Evolutionary conservation across 495 filamentous ascomycete genomes (phyloP).

Genomic region (Penicillium pancosmium): DNA sequence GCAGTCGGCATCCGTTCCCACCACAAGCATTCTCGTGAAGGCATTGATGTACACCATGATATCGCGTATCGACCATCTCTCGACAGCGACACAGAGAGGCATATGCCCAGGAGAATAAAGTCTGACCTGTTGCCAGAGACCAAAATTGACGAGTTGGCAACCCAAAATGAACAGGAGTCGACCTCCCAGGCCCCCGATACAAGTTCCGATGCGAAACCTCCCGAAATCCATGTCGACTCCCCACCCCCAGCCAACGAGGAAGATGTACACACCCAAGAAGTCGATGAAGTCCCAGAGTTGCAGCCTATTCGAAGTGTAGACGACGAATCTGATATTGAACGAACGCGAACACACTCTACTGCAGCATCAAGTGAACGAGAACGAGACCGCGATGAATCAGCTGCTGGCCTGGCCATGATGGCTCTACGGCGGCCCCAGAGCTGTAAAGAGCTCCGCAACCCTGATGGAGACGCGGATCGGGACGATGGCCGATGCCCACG

Average conservation of each 20-base stretch:
- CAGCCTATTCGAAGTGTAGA: constrained; percentile 26
- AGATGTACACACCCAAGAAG: constrained; percentile 23
- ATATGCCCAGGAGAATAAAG: constrained; percentile 17
- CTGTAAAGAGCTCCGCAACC: constrained; percentile 34
- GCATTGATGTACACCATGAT: constrained; percentile 34
- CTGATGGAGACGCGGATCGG: constrained; percentile 25
- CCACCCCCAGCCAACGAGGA: constrained; percentile 24
- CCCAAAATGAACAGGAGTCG: constrained; percentile 21
- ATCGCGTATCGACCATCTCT: constrained; percentile 30
- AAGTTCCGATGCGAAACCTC: constrained; percentile 28
- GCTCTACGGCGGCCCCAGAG: constrained; percentile 51
- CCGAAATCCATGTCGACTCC: constrained; percentile 41
- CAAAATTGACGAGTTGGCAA: constrained; percentile 24
- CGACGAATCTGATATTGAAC: constrained; percentile 36
- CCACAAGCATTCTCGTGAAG: constrained; percentile 46
- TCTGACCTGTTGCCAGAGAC: constrained; percentile 23
- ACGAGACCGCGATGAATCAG: constrained; percentile 20
- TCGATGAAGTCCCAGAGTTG: constrained; percentile 13
- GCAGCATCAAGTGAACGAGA: constrained; percentile 40
- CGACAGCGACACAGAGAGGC: constrained; percentile 40
- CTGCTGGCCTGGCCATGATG: constrained; percentile 32
- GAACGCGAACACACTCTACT: constrained; percentile 35
- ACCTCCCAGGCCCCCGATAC: constrained; percentile 10
- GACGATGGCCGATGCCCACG: constrained; percentile 62
- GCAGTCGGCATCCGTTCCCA: constrained; percentile 69